A percentile compares a stretch with the other conserved stretches of the same genome.
These are phyloP conservation scores for Nissolia schottii DNA, from an alignment of 306 rosid genomes.

Conservation along the genomic window DNA sequence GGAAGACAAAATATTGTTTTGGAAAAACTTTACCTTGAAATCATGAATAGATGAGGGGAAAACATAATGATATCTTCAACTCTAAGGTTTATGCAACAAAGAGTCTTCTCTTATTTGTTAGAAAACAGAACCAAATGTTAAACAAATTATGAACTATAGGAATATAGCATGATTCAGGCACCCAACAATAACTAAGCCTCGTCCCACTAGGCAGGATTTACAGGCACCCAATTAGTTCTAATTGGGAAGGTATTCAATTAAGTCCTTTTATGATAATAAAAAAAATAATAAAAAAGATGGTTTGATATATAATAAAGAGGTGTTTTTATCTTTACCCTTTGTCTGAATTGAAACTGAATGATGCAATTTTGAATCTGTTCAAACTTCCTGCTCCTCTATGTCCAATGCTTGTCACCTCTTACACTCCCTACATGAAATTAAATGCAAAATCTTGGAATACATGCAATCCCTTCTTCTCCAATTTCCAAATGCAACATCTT, in stretches of 20 bases:
- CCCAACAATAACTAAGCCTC: too few species aligned
- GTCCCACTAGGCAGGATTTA: too few species aligned
- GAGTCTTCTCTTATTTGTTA: background rate
- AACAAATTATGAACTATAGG: background rate
- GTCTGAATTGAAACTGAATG: conserved; percentile 13
- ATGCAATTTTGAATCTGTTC: conserved; percentile 17
- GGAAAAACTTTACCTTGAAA: conserved; percentile 13
- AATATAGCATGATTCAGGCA: background rate
- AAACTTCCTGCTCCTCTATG: background rate
- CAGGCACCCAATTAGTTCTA: too few species aligned
- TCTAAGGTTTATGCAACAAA: background rate
- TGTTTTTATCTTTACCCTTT: conserved; percentile 7
- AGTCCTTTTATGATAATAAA: background rate
- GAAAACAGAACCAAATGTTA: conserved; percentile 12
- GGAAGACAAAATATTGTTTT: background rate
- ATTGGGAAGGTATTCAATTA: background rate
- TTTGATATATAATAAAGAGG: background rate
- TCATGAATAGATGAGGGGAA: background rate
- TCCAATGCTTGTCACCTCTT: conserved; percentile 5
- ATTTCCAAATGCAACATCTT: conserved; percentile 12
- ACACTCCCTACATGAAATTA: background rate
- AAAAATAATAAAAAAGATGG: background rate
- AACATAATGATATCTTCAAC: background rate
- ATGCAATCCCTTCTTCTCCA: conserved; percentile 7
- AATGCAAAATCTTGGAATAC: conserved; percentile 13